Percentiles rank a stretch among this genome's conserved stretches.
These are phyloP conservation scores for Rosa chinensis DNA, from an alignment of 306 rosid species.

Conservation along the genomic window DNA sequence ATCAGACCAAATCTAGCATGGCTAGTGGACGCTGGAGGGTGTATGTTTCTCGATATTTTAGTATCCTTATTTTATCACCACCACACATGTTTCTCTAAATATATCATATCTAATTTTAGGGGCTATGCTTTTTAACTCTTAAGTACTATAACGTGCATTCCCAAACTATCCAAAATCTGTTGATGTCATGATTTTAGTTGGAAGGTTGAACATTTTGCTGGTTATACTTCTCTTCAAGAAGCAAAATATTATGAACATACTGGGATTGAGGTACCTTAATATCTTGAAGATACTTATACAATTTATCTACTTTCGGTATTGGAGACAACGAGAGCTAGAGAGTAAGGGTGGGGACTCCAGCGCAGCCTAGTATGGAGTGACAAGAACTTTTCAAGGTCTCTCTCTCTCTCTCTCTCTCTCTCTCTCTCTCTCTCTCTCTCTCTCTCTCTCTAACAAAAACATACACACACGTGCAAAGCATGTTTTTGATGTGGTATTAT, in stretches of 20 bases:
- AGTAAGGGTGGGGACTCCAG: slow-evolving; percentile 22
- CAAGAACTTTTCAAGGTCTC: slow-evolving; percentile 32
- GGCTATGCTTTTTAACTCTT: background rate
- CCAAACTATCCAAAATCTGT: background rate
- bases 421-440: background rate
- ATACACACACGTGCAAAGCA: background rate
- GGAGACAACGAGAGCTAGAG: slow-evolving; percentile 12
- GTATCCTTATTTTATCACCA: slow-evolving; percentile 59
- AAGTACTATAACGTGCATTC: background rate
- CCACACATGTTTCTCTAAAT: background rate
- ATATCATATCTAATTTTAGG: background rate
- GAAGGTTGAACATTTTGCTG: background rate
- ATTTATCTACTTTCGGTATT: slow-evolving; percentile 46
- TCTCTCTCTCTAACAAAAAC: background rate
- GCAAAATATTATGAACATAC: background rate
- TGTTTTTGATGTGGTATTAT: too few relatives aligned
- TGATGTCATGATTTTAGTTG: background rate
- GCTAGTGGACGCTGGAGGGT: slow-evolving; percentile 89
- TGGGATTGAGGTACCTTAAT: slow-evolving; percentile 28
- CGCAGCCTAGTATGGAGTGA: slow-evolving; percentile 25
- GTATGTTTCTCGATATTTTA: slow-evolving; percentile 70
- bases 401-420: slow-evolving; percentile 14
- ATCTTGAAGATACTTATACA: slow-evolving; percentile 62
- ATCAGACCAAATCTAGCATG: slow-evolving; percentile 79
- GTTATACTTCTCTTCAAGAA: background rate